Base-by-base conservation (phyloP, 2,329 filamentous ascomycete genomes). In the Neonectria sp. region DNA sequence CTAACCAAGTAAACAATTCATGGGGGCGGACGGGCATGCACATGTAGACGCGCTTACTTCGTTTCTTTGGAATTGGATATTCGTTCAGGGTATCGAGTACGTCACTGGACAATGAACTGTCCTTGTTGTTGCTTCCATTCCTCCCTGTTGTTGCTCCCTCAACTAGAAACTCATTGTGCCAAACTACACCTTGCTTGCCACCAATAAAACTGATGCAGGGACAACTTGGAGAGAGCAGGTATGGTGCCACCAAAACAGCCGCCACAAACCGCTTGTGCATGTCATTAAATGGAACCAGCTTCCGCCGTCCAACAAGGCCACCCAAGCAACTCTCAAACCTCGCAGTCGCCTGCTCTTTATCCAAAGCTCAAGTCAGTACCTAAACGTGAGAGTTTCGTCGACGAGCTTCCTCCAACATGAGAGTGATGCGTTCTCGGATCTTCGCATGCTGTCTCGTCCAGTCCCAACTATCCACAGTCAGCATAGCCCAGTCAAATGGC, bases 171-270 rank as follows among this genome's bases (percentile, higher is more conserved):
- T 8, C 24, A 48, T 31, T 13, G 48, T 24, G n/a, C 33, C 58
- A 45, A 43, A 33, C 25, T 29, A 12, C n/a, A 25, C 40, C 48
- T 60, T 33, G 11, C 37, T 52, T 48, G 35, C 57, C n/a, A 52
- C 46, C 49, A 43, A 35, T 33, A 15, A 61, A 48, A 37, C 59
- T 48, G 51, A 61, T 33, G 59, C 59, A 62, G 58, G 58, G 49
- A 27, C 49, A 45, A 45, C 8, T 35, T 13, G n/a, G 24, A 5
- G 49, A 29, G 31, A n/a, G 15, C 15, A 62, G 31, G 17, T 4
- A 49, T 21, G 33, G 48, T 27, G 31, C 12, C 29, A n/a, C 33
- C 52, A 55, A 40, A 25, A 33, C 33, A 25, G 13, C 17, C 45
- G 60, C 52, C 52, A 63, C 60, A 53, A 35, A 25, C 24, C 31